Percentiles rank a stretch among this genome's conserved stretches.
Conservation (phyloP, 2,329 filamentous ascomycete genomes). For the Fusarium secorum region DNA sequence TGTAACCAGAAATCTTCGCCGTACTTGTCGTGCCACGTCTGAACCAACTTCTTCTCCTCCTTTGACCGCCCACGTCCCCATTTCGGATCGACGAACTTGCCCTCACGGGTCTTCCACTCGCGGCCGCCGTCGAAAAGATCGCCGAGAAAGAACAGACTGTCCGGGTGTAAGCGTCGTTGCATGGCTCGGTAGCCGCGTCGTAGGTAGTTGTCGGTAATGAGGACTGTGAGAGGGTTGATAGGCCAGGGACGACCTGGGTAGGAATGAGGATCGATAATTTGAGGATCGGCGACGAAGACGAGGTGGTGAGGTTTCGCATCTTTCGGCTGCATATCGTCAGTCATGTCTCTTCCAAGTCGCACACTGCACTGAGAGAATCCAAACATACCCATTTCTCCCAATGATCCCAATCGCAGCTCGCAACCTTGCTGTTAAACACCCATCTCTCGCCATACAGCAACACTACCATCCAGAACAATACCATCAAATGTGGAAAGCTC, state of each 20-base stretch:
- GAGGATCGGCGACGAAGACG: constrained; percentile 86
- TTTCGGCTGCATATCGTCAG: constrained; percentile 65
- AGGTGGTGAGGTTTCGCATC: constrained; percentile 83
- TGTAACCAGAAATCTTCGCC: constrained; percentile 83
- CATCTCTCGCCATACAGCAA: constrained; percentile 87
- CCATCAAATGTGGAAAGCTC: constrained; percentile 72
- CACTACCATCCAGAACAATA: constrained; percentile 76
- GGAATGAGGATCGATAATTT: constrained; percentile 93
- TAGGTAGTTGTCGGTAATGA: constrained; percentile 88
- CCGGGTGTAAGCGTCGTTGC: constrained; percentile 78
- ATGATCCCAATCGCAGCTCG: constrained; percentile 78
- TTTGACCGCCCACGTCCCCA: constrained; percentile 63
- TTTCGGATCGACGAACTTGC: constrained; percentile 65
- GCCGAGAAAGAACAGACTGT: constrained; percentile 89
- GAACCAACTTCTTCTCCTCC: constrained; percentile 62
- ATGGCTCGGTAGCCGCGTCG: constrained; percentile 81
- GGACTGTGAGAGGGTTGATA: constrained; percentile 60
- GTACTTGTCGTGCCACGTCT: constrained; percentile 77
- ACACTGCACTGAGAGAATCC: too few relatives aligned
- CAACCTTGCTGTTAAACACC: constrained; percentile 75
- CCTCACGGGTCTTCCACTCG: constrained; percentile 83
- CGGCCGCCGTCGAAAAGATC: constrained; percentile 95
- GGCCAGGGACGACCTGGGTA: constrained; percentile 81
- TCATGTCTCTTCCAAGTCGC: not conserved
- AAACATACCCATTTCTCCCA: constrained; percentile 91